Percentiles rank a stretch among this genome's conserved stretches.
Evolutionary conservation across 306 rosid genomes (phyloP).

Genomic region (Delonix regia): DNA sequence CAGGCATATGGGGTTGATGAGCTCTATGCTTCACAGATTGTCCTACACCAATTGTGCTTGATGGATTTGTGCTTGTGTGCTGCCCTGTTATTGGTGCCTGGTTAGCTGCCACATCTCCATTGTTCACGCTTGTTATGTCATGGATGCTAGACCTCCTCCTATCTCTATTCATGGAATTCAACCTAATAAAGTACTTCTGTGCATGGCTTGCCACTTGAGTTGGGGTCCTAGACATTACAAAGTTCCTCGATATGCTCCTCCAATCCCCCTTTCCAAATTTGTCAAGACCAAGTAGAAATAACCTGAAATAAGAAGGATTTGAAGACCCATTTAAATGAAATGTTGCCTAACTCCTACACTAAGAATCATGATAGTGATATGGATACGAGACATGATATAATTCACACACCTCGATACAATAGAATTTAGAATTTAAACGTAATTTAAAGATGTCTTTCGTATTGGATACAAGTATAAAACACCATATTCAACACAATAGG

Average conservation of each 20-base stretch:
- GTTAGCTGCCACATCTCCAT: constrained; percentile 63
- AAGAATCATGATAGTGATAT: neutral
- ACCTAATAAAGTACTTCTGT: constrained; percentile 89
- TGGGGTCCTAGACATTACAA: constrained; percentile 92
- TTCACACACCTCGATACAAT: too few relatives aligned
- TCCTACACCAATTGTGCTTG: constrained; percentile 57
- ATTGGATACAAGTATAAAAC: neutral
- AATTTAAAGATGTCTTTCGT: too few relatives aligned
- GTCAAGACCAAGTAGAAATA: constrained; percentile 94
- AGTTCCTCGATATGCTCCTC: constrained; percentile 99
- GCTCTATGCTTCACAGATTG: constrained; percentile 69
- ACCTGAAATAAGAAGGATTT: constrained; percentile 47
- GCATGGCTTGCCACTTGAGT: constrained; percentile 99
- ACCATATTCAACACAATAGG: neutral
- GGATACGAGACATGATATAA: neutral
- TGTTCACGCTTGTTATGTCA: constrained; percentile 89
- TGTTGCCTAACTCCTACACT: too few relatives aligned
- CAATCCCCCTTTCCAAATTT: constrained; percentile 99
- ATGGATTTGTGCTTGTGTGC: constrained; percentile 52
- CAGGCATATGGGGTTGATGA: constrained; percentile 67
- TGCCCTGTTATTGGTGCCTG: constrained; percentile 92
- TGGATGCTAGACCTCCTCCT: constrained; percentile 97
- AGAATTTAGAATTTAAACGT: too few relatives aligned
- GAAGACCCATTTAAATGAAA: neutral
- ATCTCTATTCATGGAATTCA: constrained; percentile 95